Conservation (phyloP, 495 filamentous ascomycete genomes). For the Xylona heveae region DNA sequence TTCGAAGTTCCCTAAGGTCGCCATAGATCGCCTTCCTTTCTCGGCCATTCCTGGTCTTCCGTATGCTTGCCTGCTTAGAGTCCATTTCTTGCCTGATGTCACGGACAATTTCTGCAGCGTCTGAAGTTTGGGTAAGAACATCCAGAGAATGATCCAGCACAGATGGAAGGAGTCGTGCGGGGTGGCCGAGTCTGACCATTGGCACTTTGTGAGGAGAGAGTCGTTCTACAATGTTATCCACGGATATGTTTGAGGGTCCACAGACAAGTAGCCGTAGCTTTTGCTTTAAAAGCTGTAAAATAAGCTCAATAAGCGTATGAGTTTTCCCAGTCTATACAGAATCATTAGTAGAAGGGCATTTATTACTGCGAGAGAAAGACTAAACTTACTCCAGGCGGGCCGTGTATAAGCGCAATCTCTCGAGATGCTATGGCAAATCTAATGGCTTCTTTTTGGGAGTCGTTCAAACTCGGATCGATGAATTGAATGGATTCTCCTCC, state of each 20-base stretch:
- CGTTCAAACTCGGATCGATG: constrained; percentile 61
- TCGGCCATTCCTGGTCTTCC: constrained; percentile 61
- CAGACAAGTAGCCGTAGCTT: constrained; percentile 70
- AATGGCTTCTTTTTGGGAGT: constrained; percentile 80
- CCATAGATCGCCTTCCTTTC: constrained; percentile 69
- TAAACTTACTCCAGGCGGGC: constrained; percentile 53
- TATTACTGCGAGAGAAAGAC: neutral
- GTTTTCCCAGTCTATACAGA: constrained; percentile 64
- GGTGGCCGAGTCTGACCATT: constrained; percentile 79
- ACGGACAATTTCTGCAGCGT: constrained; percentile 74
- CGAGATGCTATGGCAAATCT: constrained; percentile 62
- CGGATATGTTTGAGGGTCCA: constrained; percentile 86
- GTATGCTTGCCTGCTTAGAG: constrained; percentile 67
- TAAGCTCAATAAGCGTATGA: constrained; percentile 87
- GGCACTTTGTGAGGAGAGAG: constrained; percentile 65
- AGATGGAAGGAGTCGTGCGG: constrained; percentile 72
- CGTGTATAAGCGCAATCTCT: constrained; percentile 86
- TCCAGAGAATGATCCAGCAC: constrained; percentile 82
- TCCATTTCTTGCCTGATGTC: constrained; percentile 90
- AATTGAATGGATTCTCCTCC: constrained; percentile 32
- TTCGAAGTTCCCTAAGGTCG: constrained; percentile 64
- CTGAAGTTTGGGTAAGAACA: constrained; percentile 75
- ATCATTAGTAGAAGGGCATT: neutral
- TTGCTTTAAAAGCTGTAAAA: constrained; percentile 58
- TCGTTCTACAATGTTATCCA: constrained; percentile 97